Evolutionary conservation across 768 basidiomycete species (phyloP), one percentile per base, ranked within the genome.

Genomic region (Leccinum subtestaceum): DNA sequence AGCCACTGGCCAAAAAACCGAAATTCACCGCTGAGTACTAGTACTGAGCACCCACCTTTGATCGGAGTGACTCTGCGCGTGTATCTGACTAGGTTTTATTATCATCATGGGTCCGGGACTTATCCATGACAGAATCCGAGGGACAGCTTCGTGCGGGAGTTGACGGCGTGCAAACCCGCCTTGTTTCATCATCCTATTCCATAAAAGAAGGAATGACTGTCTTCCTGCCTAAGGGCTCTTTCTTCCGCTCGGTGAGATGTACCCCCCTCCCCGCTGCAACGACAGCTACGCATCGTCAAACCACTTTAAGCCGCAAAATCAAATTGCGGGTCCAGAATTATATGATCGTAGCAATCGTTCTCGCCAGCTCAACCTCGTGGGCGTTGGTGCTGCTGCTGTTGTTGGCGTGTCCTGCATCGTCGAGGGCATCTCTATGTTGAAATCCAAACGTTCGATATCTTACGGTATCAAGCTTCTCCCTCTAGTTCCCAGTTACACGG

Each of bases 331-430:
- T 4, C 62, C 64, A 52, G 65, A 71, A n/a, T 69, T 69, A 38
- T 73, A 70, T 43, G 66, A 73, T 49, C 66, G 66, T 32, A 68
- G 71, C 57, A 57, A 63, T 9, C 52, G 59, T 9, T 66, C 68
- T 17, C 70, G 73, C 52, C 60, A 23, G 38, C n/a, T 64, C 2
- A 61, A 63, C 56, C 65, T 73, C 52, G 55, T 63, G 13, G 71
- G 73, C 12, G 55, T 73, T 11, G 64, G 63, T 10, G 13, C 67
- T 13, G 56, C 73, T 21, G 49, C 63, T 5, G 5, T 70, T 1
- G 65, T 74, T 15, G 51, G 73, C 27, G 53, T 11, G 34, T 19
- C 52, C 50, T 74, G 73, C 60, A 65, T 71, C 8, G 38, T 63
- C 19, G 60, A 23, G 27, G 73, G 70, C 12, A 27, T 62, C 52